Conservation (phyloP, 768 basidiomycete genomes). For the Boletus rubescentipes region DNA sequence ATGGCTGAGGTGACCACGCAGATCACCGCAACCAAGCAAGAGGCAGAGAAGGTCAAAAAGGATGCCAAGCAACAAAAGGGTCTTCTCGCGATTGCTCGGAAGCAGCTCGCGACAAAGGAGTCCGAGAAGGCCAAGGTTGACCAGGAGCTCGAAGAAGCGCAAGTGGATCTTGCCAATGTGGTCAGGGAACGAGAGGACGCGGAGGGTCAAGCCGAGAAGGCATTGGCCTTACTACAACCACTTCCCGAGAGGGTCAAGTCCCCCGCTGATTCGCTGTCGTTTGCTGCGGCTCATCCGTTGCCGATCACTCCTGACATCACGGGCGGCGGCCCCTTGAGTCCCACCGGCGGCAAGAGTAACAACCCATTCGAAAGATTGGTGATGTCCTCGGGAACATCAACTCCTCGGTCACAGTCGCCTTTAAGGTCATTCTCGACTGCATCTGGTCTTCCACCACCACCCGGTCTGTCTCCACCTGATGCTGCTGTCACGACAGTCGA, state of each 20-base stretch:
- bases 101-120: conserved; percentile 87
- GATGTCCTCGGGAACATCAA: conserved; percentile 41
- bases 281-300: conserved; percentile 71
- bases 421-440: conserved; percentile 51
- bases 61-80: conserved; percentile 97
- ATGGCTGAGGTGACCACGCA: conserved; percentile 81
- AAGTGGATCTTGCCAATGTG: conserved; percentile 49
- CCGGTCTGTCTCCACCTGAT: conserved; percentile 11
- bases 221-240: conserved; percentile 3
- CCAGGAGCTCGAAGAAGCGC: conserved; percentile 70
- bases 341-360: conserved; percentile 63
- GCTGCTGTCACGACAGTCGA: conserved; percentile 20
- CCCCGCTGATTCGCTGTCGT: conserved; percentile 45
- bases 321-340: conserved; percentile 43
- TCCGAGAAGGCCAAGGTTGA: conserved; percentile 66
- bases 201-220: conserved; percentile 47
- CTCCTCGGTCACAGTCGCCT: conserved; percentile 56
- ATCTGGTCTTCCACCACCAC: conserved; percentile 22
- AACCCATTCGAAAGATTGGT: conserved; percentile 87
- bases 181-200: conserved; percentile 55
- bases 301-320: conserved; percentile 67
- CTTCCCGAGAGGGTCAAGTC: conserved; percentile 38
- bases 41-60: conserved; percentile 86
- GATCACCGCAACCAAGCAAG: conserved; percentile 64
- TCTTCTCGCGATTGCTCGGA: conserved; percentile 88